A percentile compares a stretch with the other conserved stretches of the same genome.
phyloP scores from a whole-genome alignment of 2,329 filamentous ascomycete species.

The Botrytis galanthina region DNA sequence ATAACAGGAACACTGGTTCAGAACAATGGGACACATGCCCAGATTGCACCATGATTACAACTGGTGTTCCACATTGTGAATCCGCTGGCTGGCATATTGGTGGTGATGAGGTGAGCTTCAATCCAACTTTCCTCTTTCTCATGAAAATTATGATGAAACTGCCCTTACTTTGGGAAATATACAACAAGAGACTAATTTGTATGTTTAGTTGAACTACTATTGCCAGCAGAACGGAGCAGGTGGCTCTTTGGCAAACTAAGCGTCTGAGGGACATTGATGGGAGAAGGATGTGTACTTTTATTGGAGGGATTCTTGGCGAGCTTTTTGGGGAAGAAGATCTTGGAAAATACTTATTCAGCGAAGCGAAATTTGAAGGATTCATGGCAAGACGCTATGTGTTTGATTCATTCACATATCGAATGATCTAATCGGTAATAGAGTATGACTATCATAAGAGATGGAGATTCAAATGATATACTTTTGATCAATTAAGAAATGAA shows the following conservation, averaged over 20 bases:
- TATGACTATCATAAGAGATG: background rate
- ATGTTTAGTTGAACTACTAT: background rate
- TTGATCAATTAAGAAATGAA: background rate
- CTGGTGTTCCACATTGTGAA: background rate
- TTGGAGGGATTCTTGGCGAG: background rate
- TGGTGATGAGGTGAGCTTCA: slow-evolving; percentile 14
- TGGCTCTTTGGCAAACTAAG: background rate
- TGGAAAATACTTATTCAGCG: background rate
- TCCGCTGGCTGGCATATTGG: background rate
- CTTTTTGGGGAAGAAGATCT: background rate
- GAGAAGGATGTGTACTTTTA: background rate
- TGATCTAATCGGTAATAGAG: background rate
- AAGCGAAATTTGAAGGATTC: background rate
- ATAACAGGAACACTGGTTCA: background rate
- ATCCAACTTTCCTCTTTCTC: background rate
- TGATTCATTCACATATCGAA: background rate
- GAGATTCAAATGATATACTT: background rate
- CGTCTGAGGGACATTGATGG: background rate
- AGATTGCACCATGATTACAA: background rate
- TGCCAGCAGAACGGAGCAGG: background rate
- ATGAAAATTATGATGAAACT: background rate
- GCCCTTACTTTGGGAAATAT: too few species aligned
- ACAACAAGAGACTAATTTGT: background rate
- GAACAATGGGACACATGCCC: slow-evolving; percentile 8
- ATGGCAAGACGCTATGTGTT: background rate